Percentiles rank a stretch among this genome's conserved stretches.
These are phyloP conservation scores for Fusarium nelsonii DNA, from an alignment of 2,329 filamentous ascomycete genomes.

Conservation along the genomic window DNA sequence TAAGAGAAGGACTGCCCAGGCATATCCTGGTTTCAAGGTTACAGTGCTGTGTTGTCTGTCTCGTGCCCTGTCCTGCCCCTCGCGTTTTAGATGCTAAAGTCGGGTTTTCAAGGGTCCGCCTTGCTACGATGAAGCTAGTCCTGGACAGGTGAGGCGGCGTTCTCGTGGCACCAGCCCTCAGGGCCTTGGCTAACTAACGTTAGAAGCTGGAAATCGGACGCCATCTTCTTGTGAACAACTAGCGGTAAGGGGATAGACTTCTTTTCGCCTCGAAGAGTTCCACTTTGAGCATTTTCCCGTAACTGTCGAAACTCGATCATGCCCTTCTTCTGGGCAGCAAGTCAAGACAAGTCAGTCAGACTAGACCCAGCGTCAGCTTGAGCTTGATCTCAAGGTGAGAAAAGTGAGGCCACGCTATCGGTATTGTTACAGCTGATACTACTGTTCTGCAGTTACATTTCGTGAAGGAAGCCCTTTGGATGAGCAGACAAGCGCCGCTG, in stretches of 20 bases:
- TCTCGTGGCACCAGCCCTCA: constrained; percentile 38
- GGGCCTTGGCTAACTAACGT: constrained; percentile 23
- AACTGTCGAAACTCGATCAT: constrained; percentile 7
- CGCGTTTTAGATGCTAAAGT: constrained; percentile 27
- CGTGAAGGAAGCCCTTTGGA: neutral
- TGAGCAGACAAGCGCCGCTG: constrained; percentile 25
- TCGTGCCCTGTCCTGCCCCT: constrained; percentile 37
- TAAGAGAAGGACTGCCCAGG: neutral
- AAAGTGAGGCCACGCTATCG: constrained; percentile 11
- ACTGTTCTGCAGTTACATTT: neutral
- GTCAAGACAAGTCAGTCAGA: neutral
- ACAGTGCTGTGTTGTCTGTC: constrained; percentile 20
- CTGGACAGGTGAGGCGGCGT: constrained; percentile 20
- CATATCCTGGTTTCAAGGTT: constrained; percentile 9
- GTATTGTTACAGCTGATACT: neutral
- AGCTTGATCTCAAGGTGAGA: neutral
- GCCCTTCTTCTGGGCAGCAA: neutral
- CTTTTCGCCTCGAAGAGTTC: constrained; percentile 23
- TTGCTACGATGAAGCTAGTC: constrained; percentile 34
- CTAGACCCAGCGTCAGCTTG: neutral
- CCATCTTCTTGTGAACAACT: constrained; percentile 41
- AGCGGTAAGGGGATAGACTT: constrained; percentile 43
- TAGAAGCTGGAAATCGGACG: constrained; percentile 30
- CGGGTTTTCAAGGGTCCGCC: constrained; percentile 37
- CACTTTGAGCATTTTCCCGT: constrained; percentile 20